Evolutionary conservation across 257 asterid genomes (phyloP), one percentile per base, ranked within the genome.

Genomic region (Thymus mandschuricus): DNA sequence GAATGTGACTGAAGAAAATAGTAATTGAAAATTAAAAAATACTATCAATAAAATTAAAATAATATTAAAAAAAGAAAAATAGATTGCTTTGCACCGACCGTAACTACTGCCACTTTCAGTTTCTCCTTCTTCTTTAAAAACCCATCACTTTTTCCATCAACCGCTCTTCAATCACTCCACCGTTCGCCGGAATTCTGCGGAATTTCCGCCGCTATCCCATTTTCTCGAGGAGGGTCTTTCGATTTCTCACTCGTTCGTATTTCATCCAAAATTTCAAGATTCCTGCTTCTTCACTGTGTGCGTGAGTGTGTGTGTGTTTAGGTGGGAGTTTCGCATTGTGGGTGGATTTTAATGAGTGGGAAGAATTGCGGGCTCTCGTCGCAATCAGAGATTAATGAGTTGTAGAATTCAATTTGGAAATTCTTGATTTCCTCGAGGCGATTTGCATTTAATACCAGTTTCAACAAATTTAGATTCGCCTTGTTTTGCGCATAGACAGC

Each of bases 391-490:
- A 3, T 75, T 76, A 21, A 43, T 52, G 29, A 59, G 34, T 60
- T 33, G 8, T 59, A 15, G n/a, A 51, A 2, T 64, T 51, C 50
- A 66, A 60, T 73, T 64, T 5, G 29, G 57, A 68, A 51, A 49
- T n/a, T 77, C 44, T 66, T 70, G 44, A 66, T 71, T 63, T 60
- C 69, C 69, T 81, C 81, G 80, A 81, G 82, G 69, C 12, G 69
- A 40, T 64, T 21, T 52, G 80, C 78, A 79, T 79, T 81, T 73
- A 81, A 67, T 81, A 74, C 10, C 60, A 12, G 73, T 60, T 68
- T 68, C 65, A 29, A 52, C 56, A 77, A 43, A 75, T 59, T 73
- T 44, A 74, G 86, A 84, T 81, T 81, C 85, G 71, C 81, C 89
- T 74, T 76, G 81, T 81, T 84, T 70, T 81, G 79, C 80, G 73